Evolutionary conservation across 2,329 filamentous ascomycete species (phyloP), one percentile per base, ranked within the genome.

Genomic region (Lasiodiplodia sp.): DNA sequence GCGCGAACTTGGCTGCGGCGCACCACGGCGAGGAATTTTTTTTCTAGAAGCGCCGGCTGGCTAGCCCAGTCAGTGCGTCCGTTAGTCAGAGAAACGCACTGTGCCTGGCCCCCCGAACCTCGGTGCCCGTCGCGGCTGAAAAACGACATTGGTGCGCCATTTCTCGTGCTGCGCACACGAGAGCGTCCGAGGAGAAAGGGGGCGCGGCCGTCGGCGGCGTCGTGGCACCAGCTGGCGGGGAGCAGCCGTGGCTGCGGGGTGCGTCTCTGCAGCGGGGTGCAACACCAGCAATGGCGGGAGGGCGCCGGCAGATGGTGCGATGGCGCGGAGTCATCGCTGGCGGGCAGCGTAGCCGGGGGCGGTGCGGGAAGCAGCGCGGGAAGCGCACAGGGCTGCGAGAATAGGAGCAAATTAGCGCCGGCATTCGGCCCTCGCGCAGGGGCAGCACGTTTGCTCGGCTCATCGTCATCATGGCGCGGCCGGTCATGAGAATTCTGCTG

Each of bases 41-140:
- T 66, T 66, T 66, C 63, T 56, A 66, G 63, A 66, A 66, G 63
- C 63, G 49, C 63, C 49, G 52, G 63, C 52, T 47, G 51, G 21
- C 49, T 47, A 44, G 52, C 60, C 60, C 44, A 64, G 60, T 52
- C 60, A 64, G 60, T 52, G 60, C 60, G 38, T 16, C 4, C 44
- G 60, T 64, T 64, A 64, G 28, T 64, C 51, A 64, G 60, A 64
- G 60, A 64, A 64, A 64, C 40, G 58, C 60, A 52, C n/a, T 11
- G 60, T n/a, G 60, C 51, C 28, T 38, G 44, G 25, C 56, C 34
- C 44, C 57, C 57, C 18, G 25, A 16, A 23, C 23, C 57, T 49
- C 57, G 60, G 11, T 64, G 60, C 60, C 60, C 60, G 60, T 23
- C 28, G 60, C 60, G 28, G 44, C 44, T 52, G 44, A 38, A 52